These are phyloP conservation scores for Saccharomycopsis sp. DNA, from an alignment of 805 yeast species.

Conservation along the genomic window DNA sequence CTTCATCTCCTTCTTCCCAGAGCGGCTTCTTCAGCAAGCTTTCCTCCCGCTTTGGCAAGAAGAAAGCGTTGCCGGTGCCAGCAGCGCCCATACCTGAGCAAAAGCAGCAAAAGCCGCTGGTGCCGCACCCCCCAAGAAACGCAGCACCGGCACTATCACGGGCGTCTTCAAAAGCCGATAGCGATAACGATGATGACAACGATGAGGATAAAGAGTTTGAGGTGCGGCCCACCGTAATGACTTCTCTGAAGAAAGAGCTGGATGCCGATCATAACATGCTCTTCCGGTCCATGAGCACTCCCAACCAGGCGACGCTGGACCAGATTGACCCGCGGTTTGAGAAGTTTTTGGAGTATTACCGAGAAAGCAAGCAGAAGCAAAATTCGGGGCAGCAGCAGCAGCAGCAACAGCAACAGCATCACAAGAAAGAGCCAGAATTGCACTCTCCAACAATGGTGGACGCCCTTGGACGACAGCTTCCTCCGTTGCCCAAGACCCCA, in stretches of 20 bases:
- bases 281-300: constrained; percentile 10
- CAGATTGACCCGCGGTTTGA: constrained; percentile 38
- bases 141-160: not conserved
- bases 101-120: not conserved
- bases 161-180: not conserved
- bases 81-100: no score
- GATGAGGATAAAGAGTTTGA: no score
- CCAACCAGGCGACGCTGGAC: constrained; percentile 7
- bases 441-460: constrained; percentile 29
- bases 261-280: no score
- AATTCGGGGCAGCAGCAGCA: no score
- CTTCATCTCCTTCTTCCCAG: no score
- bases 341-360: constrained; percentile 36
- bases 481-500: constrained; percentile 41
- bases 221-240: no score
- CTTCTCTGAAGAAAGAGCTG: no score
- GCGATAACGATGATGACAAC: not conserved
- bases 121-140: not conserved
- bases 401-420: not conserved
- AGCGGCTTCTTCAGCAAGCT: constrained; percentile 17
- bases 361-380: constrained; percentile 9
- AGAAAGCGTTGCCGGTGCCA: not conserved
- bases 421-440: no score
- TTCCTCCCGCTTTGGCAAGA: constrained; percentile 9
- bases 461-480: constrained; percentile 38